A percentile compares a stretch with the other conserved stretches of the same genome.
phyloP scores from a whole-genome alignment of 2,329 filamentous ascomycete species.

The Nigrospora sphaerica region DNA sequence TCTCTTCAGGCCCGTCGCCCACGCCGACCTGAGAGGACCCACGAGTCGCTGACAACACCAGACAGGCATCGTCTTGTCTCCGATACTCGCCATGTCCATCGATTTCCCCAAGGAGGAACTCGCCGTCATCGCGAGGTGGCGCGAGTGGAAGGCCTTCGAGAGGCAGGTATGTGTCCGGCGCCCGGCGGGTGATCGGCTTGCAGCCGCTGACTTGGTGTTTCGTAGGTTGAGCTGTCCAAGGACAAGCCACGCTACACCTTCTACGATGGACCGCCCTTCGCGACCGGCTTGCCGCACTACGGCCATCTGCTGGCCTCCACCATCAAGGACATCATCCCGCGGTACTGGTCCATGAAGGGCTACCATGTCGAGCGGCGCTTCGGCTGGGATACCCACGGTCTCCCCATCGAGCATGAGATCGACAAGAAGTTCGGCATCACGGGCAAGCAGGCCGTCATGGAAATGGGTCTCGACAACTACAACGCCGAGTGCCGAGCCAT shows the following conservation, averaged over 20 bases:
- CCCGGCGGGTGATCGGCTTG: neutral
- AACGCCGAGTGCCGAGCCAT: slow-evolving; percentile 88
- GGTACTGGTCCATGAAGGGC: slow-evolving; percentile 97
- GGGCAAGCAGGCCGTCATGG: slow-evolving; percentile 76
- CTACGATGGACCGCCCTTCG: slow-evolving; percentile 81
- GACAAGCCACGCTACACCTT: slow-evolving; percentile 85
- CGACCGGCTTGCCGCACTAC: slow-evolving; percentile 63
- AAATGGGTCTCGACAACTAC: slow-evolving; percentile 82
- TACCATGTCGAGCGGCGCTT: slow-evolving; percentile 88
- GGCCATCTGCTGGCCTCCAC: slow-evolving; percentile 81
- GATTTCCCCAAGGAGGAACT: slow-evolving; percentile 92
- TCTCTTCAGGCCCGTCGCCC: too few relatives aligned
- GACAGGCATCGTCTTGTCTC: neutral
- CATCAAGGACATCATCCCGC: slow-evolving; percentile 93
- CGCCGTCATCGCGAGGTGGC: slow-evolving; percentile 76
- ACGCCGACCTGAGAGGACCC: neutral
- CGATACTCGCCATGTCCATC: slow-evolving; percentile 59
- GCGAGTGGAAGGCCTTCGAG: slow-evolving; percentile 85
- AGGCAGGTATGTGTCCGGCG: slow-evolving; percentile 52
- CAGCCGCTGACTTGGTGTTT: slow-evolving; percentile 5
- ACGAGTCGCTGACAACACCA: neutral
- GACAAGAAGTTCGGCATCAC: slow-evolving; percentile 92
- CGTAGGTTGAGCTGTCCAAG: slow-evolving; percentile 67
- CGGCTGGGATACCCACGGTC: slow-evolving; percentile 91
- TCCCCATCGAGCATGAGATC: slow-evolving; percentile 95